Conservation (phyloP, 2,329 filamentous ascomycete species). For the Hymenoscyphus occultus region DNA sequence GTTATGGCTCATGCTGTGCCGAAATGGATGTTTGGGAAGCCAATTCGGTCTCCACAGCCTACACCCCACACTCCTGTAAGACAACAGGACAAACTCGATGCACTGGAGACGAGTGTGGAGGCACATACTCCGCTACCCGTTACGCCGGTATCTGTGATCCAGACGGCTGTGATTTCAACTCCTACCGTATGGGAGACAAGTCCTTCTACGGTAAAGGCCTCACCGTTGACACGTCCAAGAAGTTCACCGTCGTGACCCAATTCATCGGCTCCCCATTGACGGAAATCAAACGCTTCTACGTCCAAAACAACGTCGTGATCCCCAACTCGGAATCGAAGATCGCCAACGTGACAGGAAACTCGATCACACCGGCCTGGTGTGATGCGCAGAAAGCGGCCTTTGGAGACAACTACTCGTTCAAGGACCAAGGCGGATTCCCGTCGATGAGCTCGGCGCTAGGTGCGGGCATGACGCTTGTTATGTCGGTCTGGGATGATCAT, state of each 20-base stretch:
- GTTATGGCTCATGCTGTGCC: conserved; percentile 60
- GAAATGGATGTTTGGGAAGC: conserved; percentile 70
- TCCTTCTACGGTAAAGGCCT: conserved; percentile 54
- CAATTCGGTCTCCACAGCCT: conserved; percentile 55
- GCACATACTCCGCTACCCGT: conserved; percentile 45
- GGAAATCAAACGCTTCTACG: conserved; percentile 40
- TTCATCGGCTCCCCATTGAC: conserved; percentile 52
- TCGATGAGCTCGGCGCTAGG: conserved; percentile 53
- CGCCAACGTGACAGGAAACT: conserved; percentile 47
- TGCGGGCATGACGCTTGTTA: conserved; percentile 61
- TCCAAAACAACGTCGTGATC: conserved; percentile 50
- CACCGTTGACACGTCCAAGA: conserved; percentile 51
- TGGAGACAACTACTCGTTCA: conserved; percentile 52
- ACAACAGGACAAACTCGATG: conserved; percentile 39
- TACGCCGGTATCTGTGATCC: conserved; percentile 57
- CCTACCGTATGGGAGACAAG: conserved; percentile 55
- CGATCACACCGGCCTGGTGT: conserved; percentile 58
- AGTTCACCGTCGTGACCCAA: conserved; percentile 58
- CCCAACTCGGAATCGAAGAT: conserved; percentile 48
- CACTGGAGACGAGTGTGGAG: conserved; percentile 39
- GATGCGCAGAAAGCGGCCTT: conserved; percentile 53
- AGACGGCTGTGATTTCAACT: conserved; percentile 61
- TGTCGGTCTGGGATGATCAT: conserved; percentile 57
- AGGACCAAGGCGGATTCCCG: conserved; percentile 52
- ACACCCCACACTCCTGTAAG: conserved; percentile 58